Evolutionary conservation across 1,284 basidiomycete genomes (phyloP).

Genomic region (Ustilago xerochloae): DNA sequence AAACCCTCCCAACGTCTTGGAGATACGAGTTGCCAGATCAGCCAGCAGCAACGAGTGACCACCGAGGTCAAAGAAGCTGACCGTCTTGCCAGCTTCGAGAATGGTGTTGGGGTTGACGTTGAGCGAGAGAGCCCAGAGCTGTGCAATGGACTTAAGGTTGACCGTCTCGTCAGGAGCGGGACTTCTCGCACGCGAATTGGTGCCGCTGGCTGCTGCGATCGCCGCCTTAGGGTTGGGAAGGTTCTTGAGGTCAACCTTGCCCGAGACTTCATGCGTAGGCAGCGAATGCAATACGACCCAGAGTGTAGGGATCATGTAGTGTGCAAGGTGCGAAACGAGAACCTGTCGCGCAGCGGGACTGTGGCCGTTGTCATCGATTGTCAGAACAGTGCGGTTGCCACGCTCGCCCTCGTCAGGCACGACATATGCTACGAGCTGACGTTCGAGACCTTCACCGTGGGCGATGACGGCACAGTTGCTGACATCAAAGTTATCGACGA

Average conservation of each 20-base stretch:
- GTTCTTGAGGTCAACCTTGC: slow-evolving; percentile 65
- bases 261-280: slow-evolving; percentile 65
- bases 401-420: slow-evolving; percentile 54
- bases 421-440: slow-evolving; percentile 64
- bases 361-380: slow-evolving; percentile 60
- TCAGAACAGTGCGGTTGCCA: slow-evolving; percentile 36
- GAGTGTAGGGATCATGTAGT: slow-evolving; percentile 67
- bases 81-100: slow-evolving; percentile 43
- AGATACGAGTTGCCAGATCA: slow-evolving; percentile 60
- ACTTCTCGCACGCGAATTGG: slow-evolving; percentile 39
- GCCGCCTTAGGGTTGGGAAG: slow-evolving; percentile 56
- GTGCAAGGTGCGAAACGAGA: slow-evolving; percentile 55
- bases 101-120: slow-evolving; percentile 55
- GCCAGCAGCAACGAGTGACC: slow-evolving; percentile 66
- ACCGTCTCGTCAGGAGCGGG: slow-evolving; percentile 50
- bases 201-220: slow-evolving; percentile 46
- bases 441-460: slow-evolving; percentile 64
- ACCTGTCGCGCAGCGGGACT: slow-evolving; percentile 58
- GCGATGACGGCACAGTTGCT: slow-evolving; percentile 62
- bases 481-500: slow-evolving; percentile 61
- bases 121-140: slow-evolving; percentile 64
- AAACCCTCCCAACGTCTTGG: slow-evolving; percentile 64
- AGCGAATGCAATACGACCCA: slow-evolving; percentile 64
- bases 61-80: slow-evolving; percentile 66
- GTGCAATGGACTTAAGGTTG: slow-evolving; percentile 56